Evolutionary conservation across 2,329 filamentous ascomycete genomes (phyloP).

Genomic region (Aspergillus fumigatus): DNA sequence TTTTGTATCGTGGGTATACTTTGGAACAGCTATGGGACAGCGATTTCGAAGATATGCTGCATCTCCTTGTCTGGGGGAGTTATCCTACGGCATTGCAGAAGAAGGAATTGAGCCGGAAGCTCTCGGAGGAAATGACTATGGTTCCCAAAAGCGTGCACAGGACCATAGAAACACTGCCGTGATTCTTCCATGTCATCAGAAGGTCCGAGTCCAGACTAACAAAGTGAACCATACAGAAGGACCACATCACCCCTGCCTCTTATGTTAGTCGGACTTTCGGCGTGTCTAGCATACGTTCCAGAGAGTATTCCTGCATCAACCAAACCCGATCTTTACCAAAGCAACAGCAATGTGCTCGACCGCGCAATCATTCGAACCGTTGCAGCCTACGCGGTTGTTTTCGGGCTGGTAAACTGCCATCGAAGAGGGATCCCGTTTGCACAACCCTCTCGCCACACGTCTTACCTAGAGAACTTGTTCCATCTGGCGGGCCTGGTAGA

Average conservation of each 20-base stretch:
- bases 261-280: slow-evolving; percentile 26
- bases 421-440: slow-evolving; percentile 16
- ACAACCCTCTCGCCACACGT: slow-evolving; percentile 34
- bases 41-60: slow-evolving; percentile 30
- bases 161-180: slow-evolving; percentile 24
- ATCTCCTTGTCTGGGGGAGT: slow-evolving; percentile 27
- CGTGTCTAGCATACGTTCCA: slow-evolving; percentile 20
- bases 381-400: slow-evolving; percentile 22
- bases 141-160: slow-evolving; percentile 20
- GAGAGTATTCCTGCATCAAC: slow-evolving; percentile 18
- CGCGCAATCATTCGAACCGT: slow-evolving; percentile 20
- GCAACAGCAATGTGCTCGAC: slow-evolving; percentile 16
- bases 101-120: slow-evolving; percentile 12
- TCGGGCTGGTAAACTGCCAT: slow-evolving; percentile 24
- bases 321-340: slow-evolving; percentile 21
- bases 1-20: slow-evolving; percentile 27
- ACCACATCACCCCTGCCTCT: slow-evolving; percentile 21
- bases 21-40: slow-evolving; percentile 27
- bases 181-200: background rate
- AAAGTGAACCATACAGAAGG: slow-evolving; percentile 7
- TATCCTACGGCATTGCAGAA: slow-evolving; percentile 21
- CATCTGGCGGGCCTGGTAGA: slow-evolving; percentile 52
- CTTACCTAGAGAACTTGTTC: slow-evolving; percentile 54
- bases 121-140: slow-evolving; percentile 19
- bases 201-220: background rate